Base-by-base conservation (phyloP, 495 filamentous ascomycete genomes). In the Articulospora tetracladia region DNA sequence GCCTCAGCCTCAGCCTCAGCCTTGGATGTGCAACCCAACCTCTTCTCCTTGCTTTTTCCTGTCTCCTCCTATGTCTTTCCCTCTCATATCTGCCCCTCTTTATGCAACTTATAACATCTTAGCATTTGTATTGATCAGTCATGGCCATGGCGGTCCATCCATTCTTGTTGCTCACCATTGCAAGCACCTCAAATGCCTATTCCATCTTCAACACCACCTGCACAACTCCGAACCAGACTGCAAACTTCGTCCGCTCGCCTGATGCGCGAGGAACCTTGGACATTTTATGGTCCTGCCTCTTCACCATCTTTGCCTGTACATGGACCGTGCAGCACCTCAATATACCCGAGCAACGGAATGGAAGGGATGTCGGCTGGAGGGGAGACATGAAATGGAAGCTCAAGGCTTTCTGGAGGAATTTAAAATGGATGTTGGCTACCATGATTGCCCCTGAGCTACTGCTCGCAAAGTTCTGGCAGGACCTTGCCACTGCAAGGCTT, bases 251-350 rank as follows among this genome's bases (percentile, higher is more conserved):
- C 1, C 28, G 27, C 1, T 44, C 53, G 7, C 51, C 53, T 11
- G 19, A 57, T 52, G 13, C 44, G 22, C 39, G 62, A 11, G 47
- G 57, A 0, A 57, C 57, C 11, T 30, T 64, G 2, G 55, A 58
- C 19, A 65, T 65, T 4, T 48, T 65, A 3, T 65, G 62, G 58
- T 49, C 19, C 23, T 69, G 62, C 25, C 49, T 69, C 12, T 69
- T 64, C 22, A 67, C 64, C 20, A 68, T 71, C 17, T 24, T 72
- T 24, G 62, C 62, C n/a, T 72, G 69, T 30, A 72, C 69, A 23
- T 72, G 69, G 69, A 68, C 60, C 19, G 60, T 71, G 34, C 69
- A 68, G 48, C 70, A 72, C 59, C 65, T 63, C 39, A 70, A 72
- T 25, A 51, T 72, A 8, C 60, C 60, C 11, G 47, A 46, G n/a